Percentiles rank a stretch among this genome's conserved stretches.
These are phyloP conservation scores for Apiospora pterosperma DNA, from an alignment of 2,329 filamentous ascomycete species.

Conservation along the genomic window DNA sequence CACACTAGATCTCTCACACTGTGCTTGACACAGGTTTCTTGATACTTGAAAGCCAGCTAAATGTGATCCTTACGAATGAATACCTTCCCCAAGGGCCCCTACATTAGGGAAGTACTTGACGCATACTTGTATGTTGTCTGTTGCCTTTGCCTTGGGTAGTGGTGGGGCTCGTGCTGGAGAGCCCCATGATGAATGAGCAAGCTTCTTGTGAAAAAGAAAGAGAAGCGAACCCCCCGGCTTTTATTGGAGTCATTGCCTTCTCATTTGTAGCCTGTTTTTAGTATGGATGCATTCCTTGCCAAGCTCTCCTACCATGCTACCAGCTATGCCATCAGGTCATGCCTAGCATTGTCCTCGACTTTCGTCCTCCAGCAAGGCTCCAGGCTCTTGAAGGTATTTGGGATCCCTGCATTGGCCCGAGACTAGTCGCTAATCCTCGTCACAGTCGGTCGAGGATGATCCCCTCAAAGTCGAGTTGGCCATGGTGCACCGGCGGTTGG, in stretches of 20 bases:
- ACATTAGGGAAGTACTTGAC: no score
- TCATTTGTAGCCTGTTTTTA: not conserved
- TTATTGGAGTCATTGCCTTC: not conserved
- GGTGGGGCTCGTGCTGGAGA: not conserved
- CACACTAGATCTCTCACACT: not conserved
- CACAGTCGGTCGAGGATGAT: conserved; percentile 63
- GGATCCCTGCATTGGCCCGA: not conserved
- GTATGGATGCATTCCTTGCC: conserved; percentile 67
- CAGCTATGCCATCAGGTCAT: conserved; percentile 88
- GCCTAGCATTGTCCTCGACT: conserved; percentile 78
- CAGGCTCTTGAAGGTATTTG: conserved; percentile 61
- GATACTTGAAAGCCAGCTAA: no score
- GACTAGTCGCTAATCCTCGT: not conserved
- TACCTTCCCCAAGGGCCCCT: not conserved
- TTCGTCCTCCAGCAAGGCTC: conserved; percentile 84
- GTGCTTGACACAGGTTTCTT: not conserved
- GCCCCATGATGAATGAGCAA: not conserved
- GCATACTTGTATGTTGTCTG: not conserved
- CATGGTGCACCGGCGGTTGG: conserved; percentile 67
- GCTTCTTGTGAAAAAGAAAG: no score
- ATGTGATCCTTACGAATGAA: no score
- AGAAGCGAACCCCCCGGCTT: no score
- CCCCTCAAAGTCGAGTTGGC: conserved; percentile 66
- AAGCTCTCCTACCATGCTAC: conserved; percentile 66
- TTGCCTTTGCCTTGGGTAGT: not conserved